Conservation (phyloP, 108 stramenopile genomes). For the Discostella stelligeroides region DNA sequence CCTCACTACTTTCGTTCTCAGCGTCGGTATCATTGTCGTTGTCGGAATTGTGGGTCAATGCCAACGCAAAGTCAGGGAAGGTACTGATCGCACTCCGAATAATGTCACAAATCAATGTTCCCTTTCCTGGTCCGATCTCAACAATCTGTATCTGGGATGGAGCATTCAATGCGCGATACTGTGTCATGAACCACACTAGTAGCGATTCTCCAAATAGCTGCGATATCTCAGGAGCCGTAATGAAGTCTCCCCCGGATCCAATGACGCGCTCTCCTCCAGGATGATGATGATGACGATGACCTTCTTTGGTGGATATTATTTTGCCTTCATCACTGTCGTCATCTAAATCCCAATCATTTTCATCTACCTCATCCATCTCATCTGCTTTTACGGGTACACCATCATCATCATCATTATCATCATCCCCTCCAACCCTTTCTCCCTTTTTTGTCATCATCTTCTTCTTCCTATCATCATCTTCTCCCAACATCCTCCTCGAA, state of each 20-base stretch:
- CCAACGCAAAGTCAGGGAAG: conserved; percentile 61
- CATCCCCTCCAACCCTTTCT: neutral
- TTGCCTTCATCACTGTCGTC: conserved; percentile 17
- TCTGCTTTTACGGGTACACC: neutral
- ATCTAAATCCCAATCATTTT: conserved; percentile 49
- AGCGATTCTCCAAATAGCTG: conserved; percentile 97
- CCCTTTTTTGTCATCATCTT: conserved; percentile 5
- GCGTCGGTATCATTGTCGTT: neutral
- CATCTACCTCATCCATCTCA: conserved; percentile 22
- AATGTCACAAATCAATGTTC: conserved; percentile 94
- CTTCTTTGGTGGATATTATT: neutral
- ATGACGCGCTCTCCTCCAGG: conserved; percentile 60
- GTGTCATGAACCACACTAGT: conserved; percentile 90
- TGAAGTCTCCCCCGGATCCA: conserved; percentile 93
- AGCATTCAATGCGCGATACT: conserved; percentile 64
- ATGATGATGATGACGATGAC: too few relatives aligned
- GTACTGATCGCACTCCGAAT: conserved; percentile 60
- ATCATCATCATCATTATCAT: neutral
- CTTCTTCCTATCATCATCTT: neutral
- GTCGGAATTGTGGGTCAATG: conserved; percentile 16
- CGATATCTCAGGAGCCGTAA: conserved; percentile 97
- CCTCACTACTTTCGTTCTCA: conserved; percentile 12
- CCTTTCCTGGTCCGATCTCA: conserved; percentile 96
- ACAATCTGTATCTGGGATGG: conserved; percentile 81
- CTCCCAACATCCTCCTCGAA: conserved; percentile 22